Conservation (phyloP, 257 asterid species). For the Leptodermis oblonga region DNA sequence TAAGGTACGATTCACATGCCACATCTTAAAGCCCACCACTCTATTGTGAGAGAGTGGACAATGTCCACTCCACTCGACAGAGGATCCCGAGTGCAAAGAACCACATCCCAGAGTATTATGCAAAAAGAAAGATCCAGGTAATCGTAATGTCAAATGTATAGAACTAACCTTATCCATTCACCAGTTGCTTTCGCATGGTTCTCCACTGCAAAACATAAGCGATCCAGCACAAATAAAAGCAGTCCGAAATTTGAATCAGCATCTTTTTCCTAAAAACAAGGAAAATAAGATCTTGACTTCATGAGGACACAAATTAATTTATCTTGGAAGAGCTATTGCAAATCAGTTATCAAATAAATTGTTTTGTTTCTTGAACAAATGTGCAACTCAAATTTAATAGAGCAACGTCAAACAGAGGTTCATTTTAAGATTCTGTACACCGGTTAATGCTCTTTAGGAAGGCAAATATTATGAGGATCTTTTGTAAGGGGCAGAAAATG, state of each 20-base stretch:
- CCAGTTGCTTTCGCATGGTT: slow-evolving; percentile 80
- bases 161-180: slow-evolving; percentile 85
- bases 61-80: too few relatives aligned
- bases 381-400: not conserved
- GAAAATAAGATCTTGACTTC: not conserved
- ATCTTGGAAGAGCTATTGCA: not conserved
- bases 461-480: not conserved
- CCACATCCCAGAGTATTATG: not conserved
- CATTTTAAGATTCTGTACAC: not conserved
- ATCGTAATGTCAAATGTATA: not conserved
- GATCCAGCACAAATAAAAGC: slow-evolving; percentile 73
- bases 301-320: not conserved
- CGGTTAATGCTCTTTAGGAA: not conserved
- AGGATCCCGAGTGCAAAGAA: too few relatives aligned
- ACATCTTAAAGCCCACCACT: too few relatives aligned
- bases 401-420: not conserved
- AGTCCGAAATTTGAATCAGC: slow-evolving; percentile 80
- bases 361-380: not conserved
- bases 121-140: not conserved
- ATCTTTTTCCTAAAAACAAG: slow-evolving; percentile 60
- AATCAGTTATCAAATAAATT: not conserved
- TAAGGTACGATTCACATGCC: too few relatives aligned
- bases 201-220: slow-evolving; percentile 73
- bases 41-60: too few relatives aligned
- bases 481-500: not conserved